Conservation (phyloP, 2,329 filamentous ascomycete species). For the Aspergillus amoenus region DNA sequence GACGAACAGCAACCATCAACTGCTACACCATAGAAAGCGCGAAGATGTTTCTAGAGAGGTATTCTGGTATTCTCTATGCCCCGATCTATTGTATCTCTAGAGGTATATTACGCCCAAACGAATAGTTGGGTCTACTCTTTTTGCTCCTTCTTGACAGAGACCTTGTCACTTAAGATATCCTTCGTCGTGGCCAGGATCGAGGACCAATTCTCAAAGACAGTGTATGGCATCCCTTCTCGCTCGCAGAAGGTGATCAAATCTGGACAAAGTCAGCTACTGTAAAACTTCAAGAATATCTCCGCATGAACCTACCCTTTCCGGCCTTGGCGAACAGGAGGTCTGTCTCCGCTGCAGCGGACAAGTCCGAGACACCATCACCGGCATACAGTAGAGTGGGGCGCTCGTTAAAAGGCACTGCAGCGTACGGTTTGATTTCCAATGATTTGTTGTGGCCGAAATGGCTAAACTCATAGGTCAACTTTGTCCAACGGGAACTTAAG, state of each 20-base stretch:
- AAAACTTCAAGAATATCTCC: background rate
- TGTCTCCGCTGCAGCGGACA: conserved; percentile 88
- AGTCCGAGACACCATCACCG: conserved; percentile 88
- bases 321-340: conserved; percentile 92
- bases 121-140: conserved; percentile 31
- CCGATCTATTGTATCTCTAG: background rate
- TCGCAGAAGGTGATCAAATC: conserved; percentile 88
- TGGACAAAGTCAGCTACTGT: conserved; percentile 35
- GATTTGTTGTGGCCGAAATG: conserved; percentile 97
- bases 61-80: background rate
- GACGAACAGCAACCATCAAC: background rate
- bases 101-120: background rate
- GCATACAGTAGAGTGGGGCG: conserved; percentile 90
- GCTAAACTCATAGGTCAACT: conserved; percentile 41
- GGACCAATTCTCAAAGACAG: conserved; percentile 80
- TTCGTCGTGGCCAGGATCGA: conserved; percentile 74
- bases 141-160: conserved; percentile 66
- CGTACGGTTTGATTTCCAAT: conserved; percentile 82
- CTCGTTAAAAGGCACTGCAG: conserved; percentile 61
- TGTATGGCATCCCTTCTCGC: conserved; percentile 80
- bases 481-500: background rate
- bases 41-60: background rate
- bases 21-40: background rate
- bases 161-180: conserved; percentile 72
- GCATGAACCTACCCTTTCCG: conserved; percentile 66